Conservation (phyloP, 2,329 filamentous ascomycete species). For the Knoxdaviesia capensis region DNA sequence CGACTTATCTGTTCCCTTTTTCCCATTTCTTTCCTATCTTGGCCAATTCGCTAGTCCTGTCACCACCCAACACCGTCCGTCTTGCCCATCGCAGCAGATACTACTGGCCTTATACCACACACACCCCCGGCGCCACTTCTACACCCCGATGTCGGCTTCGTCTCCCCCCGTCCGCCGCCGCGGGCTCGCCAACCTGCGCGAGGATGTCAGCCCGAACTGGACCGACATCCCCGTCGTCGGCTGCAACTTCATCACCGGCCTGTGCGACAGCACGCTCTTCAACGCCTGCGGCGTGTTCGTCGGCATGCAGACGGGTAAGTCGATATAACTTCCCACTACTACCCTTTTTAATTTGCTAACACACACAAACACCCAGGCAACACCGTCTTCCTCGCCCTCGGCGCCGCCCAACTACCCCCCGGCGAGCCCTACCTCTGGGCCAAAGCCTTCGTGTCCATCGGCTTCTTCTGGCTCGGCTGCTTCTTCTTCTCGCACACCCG, state of each 20-base stretch:
- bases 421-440: conserved; percentile 30
- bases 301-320: conserved; percentile 17
- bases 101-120: no score
- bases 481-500: conserved; percentile 20
- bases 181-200: conserved; percentile 1
- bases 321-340: neutral
- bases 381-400: conserved; percentile 41
- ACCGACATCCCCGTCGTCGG: conserved; percentile 18
- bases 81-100: no score
- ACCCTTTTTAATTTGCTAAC: neutral
- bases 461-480: conserved; percentile 31
- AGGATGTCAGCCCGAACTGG: conserved; percentile 1
- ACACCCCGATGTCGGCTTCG: no score
- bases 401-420: conserved; percentile 28
- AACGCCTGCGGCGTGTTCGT: conserved; percentile 18
- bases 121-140: no score
- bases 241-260: conserved; percentile 17
- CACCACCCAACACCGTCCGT: no score
- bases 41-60: no score
- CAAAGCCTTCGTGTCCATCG: conserved; percentile 26
- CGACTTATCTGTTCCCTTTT: no score
- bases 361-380: conserved; percentile 21
- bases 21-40: no score
- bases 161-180: neutral
- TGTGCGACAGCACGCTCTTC: conserved; percentile 20